Percentiles rank a stretch among this genome's conserved stretches.
These are phyloP conservation scores for Penicillium sp. DNA, from an alignment of 2,329 filamentous ascomycete genomes.

Conservation along the genomic window DNA sequence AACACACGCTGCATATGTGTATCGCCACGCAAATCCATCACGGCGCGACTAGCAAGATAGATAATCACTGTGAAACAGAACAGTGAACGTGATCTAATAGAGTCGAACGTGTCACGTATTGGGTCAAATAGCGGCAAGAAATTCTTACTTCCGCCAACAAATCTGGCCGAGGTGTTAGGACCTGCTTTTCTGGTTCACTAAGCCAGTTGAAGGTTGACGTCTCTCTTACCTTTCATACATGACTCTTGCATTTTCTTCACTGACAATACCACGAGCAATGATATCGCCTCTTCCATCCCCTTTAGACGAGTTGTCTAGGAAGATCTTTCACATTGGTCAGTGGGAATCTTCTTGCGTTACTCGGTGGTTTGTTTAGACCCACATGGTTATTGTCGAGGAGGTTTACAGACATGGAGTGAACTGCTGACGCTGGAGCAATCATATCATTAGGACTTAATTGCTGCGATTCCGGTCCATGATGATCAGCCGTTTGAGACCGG, in stretches of 20 bases:
- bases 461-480: slow-evolving; percentile 40
- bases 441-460: slow-evolving; percentile 45
- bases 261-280: slow-evolving; percentile 41
- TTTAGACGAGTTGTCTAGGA: slow-evolving; percentile 39
- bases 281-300: slow-evolving; percentile 40
- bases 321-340: slow-evolving; percentile 32
- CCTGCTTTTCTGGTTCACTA: too few relatives aligned
- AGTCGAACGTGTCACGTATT: slow-evolving; percentile 46
- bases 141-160: slow-evolving; percentile 43
- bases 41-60: slow-evolving; percentile 43
- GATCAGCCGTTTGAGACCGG: slow-evolving; percentile 34
- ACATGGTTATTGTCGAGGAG: slow-evolving; percentile 39
- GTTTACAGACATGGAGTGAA: slow-evolving; percentile 47
- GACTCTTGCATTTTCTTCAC: slow-evolving; percentile 40
- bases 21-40: slow-evolving; percentile 40
- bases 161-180: slow-evolving; percentile 27
- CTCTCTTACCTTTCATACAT: slow-evolving; percentile 43
- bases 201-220: neutral
- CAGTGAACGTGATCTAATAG: slow-evolving; percentile 43
- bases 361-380: slow-evolving; percentile 13
- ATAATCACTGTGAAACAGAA: slow-evolving; percentile 47
- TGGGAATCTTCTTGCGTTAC: neutral
- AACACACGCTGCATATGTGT: slow-evolving; percentile 44
- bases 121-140: slow-evolving; percentile 44
- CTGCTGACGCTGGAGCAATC: slow-evolving; percentile 44